These are phyloP conservation scores for Penicillium pulvis DNA, from an alignment of 495 filamentous ascomycete species.

Conservation along the genomic window DNA sequence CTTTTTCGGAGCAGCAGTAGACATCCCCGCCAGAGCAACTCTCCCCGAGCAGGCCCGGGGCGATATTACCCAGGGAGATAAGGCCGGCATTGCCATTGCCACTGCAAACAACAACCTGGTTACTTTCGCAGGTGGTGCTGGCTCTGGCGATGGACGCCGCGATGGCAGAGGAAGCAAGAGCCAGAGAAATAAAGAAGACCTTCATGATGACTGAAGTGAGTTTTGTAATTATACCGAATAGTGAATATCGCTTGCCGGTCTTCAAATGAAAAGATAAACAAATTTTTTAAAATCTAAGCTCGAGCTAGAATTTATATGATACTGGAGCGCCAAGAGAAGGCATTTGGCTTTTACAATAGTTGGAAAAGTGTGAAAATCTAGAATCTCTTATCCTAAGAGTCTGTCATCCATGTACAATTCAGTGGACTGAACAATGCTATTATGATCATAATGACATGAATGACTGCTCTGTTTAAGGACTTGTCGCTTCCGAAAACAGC, in stretches of 20 bases:
- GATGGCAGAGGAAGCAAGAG: conserved; percentile 7
- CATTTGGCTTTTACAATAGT: neutral
- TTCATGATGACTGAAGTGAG: conserved; percentile 14
- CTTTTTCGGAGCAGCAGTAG: conserved; percentile 16
- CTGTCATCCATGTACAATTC: neutral
- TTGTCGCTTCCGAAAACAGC: neutral
- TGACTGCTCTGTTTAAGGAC: neutral
- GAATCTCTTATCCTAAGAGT: neutral
- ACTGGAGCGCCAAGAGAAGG: neutral
- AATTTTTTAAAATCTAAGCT: neutral
- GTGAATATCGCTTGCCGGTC: neutral
- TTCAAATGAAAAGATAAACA: neutral
- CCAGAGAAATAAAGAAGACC: conserved; percentile 13
- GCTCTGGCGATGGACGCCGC: neutral
- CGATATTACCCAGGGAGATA: conserved; percentile 15
- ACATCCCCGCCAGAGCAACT: conserved; percentile 13
- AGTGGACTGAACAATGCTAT: neutral
- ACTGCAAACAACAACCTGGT: conserved; percentile 14
- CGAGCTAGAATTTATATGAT: neutral
- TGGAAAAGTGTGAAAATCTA: neutral
- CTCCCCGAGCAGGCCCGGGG: conserved; percentile 7
- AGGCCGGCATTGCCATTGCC: conserved; percentile 10
- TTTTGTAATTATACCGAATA: neutral
- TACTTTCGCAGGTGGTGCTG: conserved; percentile 6
- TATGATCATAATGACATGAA: neutral